These are phyloP conservation scores for Puccinia polysora DNA, from an alignment of 1,284 basidiomycete species.

Conservation along the genomic window DNA sequence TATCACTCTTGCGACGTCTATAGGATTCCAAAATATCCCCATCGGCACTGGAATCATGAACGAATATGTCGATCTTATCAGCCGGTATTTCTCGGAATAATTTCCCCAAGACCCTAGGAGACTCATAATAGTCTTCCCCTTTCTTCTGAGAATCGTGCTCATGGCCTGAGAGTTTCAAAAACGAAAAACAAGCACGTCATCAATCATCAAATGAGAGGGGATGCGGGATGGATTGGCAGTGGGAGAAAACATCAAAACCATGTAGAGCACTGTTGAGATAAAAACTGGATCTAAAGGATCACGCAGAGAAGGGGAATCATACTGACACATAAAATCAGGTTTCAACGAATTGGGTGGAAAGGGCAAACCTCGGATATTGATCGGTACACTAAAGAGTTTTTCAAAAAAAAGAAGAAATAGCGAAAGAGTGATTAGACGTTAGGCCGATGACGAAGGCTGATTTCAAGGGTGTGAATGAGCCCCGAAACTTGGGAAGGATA, in stretches of 20 bases:
- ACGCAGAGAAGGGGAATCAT: neutral
- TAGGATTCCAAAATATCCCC: neutral
- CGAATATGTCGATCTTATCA: conserved; percentile 25
- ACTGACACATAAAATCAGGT: conserved; percentile 28
- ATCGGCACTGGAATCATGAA: neutral
- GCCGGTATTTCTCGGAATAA: conserved; percentile 40
- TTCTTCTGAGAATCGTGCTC: conserved; percentile 5
- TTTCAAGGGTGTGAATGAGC: too few species aligned
- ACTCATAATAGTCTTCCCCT: conserved; percentile 37
- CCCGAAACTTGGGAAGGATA: neutral
- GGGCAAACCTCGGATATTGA: conserved; percentile 10
- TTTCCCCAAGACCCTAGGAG: conserved; percentile 16
- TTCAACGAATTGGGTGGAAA: conserved; percentile 5
- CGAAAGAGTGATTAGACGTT: neutral
- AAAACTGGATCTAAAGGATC: too few species aligned
- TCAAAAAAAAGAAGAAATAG: neutral
- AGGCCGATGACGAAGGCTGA: too few species aligned
- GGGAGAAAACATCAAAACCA: neutral
- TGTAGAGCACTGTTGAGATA: neutral
- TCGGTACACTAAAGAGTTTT: conserved; percentile 4
- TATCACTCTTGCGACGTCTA: neutral
- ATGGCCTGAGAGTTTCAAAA: neutral
- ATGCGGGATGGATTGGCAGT: neutral
- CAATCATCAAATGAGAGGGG: neutral
- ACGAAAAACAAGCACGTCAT: neutral